A percentile compares a stretch with the other conserved stretches of the same genome.
Evolutionary conservation across 768 basidiomycete genomes (phyloP).

Genomic region (Rhizopogon salebrosus): DNA sequence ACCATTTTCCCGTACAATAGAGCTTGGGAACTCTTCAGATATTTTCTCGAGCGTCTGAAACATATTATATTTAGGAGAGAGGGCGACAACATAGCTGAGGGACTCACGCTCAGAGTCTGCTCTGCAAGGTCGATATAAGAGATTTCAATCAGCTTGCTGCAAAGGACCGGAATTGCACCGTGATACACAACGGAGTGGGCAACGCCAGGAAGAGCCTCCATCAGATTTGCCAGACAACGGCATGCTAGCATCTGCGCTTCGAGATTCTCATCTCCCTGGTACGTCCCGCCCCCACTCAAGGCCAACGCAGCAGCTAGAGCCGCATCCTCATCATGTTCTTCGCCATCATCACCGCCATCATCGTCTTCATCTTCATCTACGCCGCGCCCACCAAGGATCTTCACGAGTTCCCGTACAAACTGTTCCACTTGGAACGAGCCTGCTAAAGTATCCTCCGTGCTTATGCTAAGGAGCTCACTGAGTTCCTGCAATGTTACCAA

Average conservation of each 20-base stretch:
- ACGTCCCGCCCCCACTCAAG: slow-evolving; percentile 65
- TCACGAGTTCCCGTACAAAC: slow-evolving; percentile 88
- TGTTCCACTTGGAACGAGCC: slow-evolving; percentile 94
- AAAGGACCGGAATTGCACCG: slow-evolving; percentile 96
- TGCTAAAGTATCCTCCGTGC: slow-evolving; percentile 94
- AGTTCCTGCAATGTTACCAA: slow-evolving; percentile 90
- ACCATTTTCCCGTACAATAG: slow-evolving; percentile 95
- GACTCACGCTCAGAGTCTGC: slow-evolving; percentile 91
- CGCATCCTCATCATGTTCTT: slow-evolving; percentile 76
- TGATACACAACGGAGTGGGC: slow-evolving; percentile 98
- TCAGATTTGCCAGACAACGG: slow-evolving; percentile 93
- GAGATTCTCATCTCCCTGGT: slow-evolving; percentile 78
- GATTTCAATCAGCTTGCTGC: slow-evolving; percentile 95
- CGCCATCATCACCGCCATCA: slow-evolving; percentile 55
- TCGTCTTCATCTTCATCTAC: slow-evolving; percentile 69
- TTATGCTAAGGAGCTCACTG: slow-evolving; percentile 91
- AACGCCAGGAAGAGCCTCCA: slow-evolving; percentile 97
- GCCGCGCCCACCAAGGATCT: slow-evolving; percentile 80
- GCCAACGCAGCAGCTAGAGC: slow-evolving; percentile 85
- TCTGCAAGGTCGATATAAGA: slow-evolving; percentile 98
- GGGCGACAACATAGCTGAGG: slow-evolving; percentile 4
- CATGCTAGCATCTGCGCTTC: slow-evolving; percentile 97
- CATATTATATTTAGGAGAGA: slow-evolving; percentile 11
- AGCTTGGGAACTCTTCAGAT: slow-evolving; percentile 92
- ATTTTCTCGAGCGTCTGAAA: slow-evolving; percentile 94